Evolutionary conservation across 306 rosid genomes (phyloP).

Genomic region (Psophocarpus tetragonolobus): DNA sequence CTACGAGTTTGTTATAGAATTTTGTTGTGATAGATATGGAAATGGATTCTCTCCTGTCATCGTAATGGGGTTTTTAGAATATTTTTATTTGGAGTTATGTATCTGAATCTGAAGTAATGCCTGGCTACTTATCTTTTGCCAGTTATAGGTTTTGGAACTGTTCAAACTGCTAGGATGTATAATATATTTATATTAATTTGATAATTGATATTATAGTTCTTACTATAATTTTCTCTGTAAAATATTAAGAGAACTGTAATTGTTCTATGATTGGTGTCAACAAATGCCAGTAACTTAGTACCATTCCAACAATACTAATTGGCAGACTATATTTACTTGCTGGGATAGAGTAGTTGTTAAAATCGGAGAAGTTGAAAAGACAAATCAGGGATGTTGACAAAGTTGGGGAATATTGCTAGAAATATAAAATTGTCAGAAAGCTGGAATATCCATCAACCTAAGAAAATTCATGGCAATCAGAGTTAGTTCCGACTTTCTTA

Average conservation of each 20-base stretch:
- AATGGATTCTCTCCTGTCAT: not conserved
- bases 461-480: no score
- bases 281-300: not conserved
- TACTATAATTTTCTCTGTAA: not conserved
- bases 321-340: not conserved
- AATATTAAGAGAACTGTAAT: not conserved
- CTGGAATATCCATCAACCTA: no score
- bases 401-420: no score
- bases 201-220: not conserved
- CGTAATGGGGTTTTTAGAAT: not conserved
- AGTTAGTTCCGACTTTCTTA: no score
- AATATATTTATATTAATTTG: slow-evolving; percentile 4
- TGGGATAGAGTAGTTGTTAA: slow-evolving; percentile 11
- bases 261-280: not conserved
- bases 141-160: not conserved
- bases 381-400: no score
- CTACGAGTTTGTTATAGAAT: slow-evolving; percentile 8
- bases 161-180: slow-evolving; percentile 10
- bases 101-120: not conserved
- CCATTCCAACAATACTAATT: not conserved
- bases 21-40: not conserved
- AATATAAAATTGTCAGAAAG: no score
- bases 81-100: slow-evolving; percentile 4
- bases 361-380: no score
- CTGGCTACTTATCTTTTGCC: not conserved